These are phyloP conservation scores for Zygnema circumcarinatum DNA, from an alignment of 139 green algal species.

Conservation along the genomic window DNA sequence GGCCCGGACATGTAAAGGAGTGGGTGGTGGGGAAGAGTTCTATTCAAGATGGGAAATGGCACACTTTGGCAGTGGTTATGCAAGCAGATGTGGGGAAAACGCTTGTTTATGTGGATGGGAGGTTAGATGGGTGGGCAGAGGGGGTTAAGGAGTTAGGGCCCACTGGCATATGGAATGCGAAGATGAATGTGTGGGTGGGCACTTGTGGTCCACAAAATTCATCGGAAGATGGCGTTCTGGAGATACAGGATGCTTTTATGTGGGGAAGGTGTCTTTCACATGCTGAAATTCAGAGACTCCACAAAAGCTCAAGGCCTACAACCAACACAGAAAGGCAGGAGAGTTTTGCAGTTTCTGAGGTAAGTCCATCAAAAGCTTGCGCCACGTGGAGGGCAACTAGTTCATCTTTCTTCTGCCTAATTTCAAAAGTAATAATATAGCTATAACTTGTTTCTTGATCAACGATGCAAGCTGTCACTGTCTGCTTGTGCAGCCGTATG, in stretches of 20 bases:
- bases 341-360: background rate
- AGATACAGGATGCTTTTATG: background rate
- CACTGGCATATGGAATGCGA: background rate
- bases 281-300: background rate
- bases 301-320: background rate
- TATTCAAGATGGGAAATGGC: background rate
- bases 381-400: too few relatives aligned
- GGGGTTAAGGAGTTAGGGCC: background rate
- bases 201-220: background rate
- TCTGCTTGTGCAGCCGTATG: too few relatives aligned
- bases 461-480: too few relatives aligned
- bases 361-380: too few relatives aligned
- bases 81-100: background rate
- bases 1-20: background rate
- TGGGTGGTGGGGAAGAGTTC: background rate
- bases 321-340: background rate
- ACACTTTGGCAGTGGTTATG: background rate
- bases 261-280: background rate
- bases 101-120: background rate
- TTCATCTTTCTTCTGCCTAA: too few relatives aligned
- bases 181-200: conserved; percentile 1
- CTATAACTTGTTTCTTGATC: too few relatives aligned
- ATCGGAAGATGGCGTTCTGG: background rate
- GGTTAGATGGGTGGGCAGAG: background rate
- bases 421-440: too few relatives aligned